phyloP scores from a whole-genome alignment of 2,329 filamentous ascomycete species.

The Immersiporthe knoxdaviesiana region DNA sequence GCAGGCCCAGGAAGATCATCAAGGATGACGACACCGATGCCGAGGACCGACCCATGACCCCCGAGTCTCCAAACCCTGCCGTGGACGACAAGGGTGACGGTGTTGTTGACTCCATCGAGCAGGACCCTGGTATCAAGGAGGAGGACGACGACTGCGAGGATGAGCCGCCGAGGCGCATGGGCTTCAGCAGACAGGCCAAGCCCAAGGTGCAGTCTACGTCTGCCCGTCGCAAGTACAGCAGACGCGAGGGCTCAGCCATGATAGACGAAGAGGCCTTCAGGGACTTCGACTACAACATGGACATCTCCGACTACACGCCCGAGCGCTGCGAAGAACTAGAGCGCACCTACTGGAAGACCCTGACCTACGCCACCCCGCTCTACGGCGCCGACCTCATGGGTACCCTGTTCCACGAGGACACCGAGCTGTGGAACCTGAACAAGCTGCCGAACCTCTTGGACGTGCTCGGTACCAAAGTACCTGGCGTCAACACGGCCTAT shows the following conservation, averaged over 20 bases:
- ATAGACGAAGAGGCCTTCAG: slow-evolving; percentile 91
- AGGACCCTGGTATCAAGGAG: slow-evolving; percentile 46
- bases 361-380: slow-evolving; percentile 91
- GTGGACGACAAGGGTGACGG: slow-evolving; percentile 36
- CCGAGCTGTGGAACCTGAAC: slow-evolving; percentile 88
- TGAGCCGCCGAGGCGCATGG: slow-evolving; percentile 52
- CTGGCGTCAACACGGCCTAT: slow-evolving; percentile 97
- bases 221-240: slow-evolving; percentile 84
- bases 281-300: slow-evolving; percentile 87
- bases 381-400: slow-evolving; percentile 97
- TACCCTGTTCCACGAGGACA: slow-evolving; percentile 86
- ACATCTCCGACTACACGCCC: slow-evolving; percentile 83
- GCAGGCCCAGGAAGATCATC: slow-evolving; percentile 42
- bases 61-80: slow-evolving; percentile 55
- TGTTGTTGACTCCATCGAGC: slow-evolving; percentile 54
- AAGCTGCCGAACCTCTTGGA: slow-evolving; percentile 93
- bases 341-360: slow-evolving; percentile 93
- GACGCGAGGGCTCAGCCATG: slow-evolving; percentile 74
- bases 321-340: slow-evolving; percentile 95
- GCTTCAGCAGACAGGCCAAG: slow-evolving; percentile 53
- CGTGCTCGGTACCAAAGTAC: slow-evolving; percentile 91
- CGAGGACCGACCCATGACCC: slow-evolving; percentile 61
- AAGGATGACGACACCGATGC: slow-evolving; percentile 44
- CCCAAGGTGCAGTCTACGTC: slow-evolving; percentile 75
- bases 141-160: slow-evolving; percentile 53